A percentile compares a stretch with the other conserved stretches of the same genome.
Evolutionary conservation across 1,139 yeast species (phyloP).

Genomic region (Hyphopichia burtonii): DNA sequence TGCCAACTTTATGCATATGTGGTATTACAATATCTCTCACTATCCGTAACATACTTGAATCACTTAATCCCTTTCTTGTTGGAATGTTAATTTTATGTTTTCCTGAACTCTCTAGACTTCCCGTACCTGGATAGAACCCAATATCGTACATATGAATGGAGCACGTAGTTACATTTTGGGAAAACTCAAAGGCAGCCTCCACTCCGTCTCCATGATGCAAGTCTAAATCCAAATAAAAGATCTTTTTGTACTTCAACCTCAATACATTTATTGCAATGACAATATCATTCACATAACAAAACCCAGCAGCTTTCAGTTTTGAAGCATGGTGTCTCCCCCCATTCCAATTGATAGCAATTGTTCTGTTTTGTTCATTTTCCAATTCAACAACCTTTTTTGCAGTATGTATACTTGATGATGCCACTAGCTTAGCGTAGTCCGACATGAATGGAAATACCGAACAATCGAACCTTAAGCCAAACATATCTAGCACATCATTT

Average conservation of each 20-base stretch:
- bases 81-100: slow-evolving; percentile 56
- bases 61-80: slow-evolving; percentile 54
- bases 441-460: slow-evolving; percentile 56
- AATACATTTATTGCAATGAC: slow-evolving; percentile 51
- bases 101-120: slow-evolving; percentile 30
- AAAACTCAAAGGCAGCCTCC: slow-evolving; percentile 58
- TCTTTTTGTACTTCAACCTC: slow-evolving; percentile 43
- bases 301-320: slow-evolving; percentile 61
- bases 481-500: slow-evolving; percentile 12
- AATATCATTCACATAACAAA: slow-evolving; percentile 72
- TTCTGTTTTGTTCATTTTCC: background rate
- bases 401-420: slow-evolving; percentile 60
- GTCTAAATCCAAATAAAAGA: slow-evolving; percentile 70
- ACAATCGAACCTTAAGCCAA: slow-evolving; percentile 61
- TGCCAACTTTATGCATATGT: slow-evolving; percentile 31
- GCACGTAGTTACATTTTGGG: slow-evolving; percentile 57
- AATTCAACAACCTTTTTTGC: slow-evolving; percentile 32
- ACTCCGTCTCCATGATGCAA: slow-evolving; percentile 84
- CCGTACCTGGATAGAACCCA: slow-evolving; percentile 79
- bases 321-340: slow-evolving; percentile 79
- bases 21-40: slow-evolving; percentile 46
- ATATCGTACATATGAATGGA: slow-evolving; percentile 63
- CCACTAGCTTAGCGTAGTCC: slow-evolving; percentile 48
- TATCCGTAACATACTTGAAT: slow-evolving; percentile 37
- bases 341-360: slow-evolving; percentile 61